These are phyloP conservation scores for Aquilaria agallochum DNA, from an alignment of 441 rosid species.

Conservation along the genomic window DNA sequence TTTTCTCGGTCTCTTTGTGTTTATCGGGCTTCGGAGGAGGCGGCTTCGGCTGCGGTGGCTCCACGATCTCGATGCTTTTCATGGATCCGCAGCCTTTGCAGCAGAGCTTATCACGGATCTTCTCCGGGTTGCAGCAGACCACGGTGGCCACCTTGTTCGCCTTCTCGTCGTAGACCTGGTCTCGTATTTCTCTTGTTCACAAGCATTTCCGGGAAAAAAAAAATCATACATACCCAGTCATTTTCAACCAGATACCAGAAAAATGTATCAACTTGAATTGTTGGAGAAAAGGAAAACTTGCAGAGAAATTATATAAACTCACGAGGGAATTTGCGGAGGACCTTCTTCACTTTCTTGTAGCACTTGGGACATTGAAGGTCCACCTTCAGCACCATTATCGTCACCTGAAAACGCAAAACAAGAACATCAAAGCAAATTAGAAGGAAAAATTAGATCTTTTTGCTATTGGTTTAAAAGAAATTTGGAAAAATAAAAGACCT, in stretches of 20 bases:
- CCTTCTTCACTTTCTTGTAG: slow-evolving; percentile 61
- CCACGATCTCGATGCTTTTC: slow-evolving; percentile 46
- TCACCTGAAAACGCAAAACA: slow-evolving; percentile 23
- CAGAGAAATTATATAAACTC: slow-evolving; percentile 15
- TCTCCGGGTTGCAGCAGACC: slow-evolving; percentile 70
- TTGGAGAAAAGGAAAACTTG: too few species aligned
- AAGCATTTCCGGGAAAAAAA: slow-evolving; percentile 10
- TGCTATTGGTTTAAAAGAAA: too few species aligned
- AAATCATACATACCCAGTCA: too few species aligned
- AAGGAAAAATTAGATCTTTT: too few species aligned
- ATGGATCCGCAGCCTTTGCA: slow-evolving; percentile 53
- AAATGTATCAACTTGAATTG: too few species aligned
- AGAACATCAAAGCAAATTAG: too few species aligned
- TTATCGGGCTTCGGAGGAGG: slow-evolving; percentile 2
- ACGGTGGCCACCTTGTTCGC: slow-evolving; percentile 55
- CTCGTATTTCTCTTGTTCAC: slow-evolving; percentile 65
- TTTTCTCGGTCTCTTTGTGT: slow-evolving; percentile 6
- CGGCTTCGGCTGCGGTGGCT: slow-evolving; percentile 13
- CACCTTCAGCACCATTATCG: slow-evolving; percentile 53
- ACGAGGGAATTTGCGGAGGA: slow-evolving; percentile 64
- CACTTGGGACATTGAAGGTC: slow-evolving; percentile 62
- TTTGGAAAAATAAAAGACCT: too few species aligned
- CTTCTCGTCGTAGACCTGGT: slow-evolving; percentile 56
- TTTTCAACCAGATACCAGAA: too few species aligned
- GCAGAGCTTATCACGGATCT: slow-evolving; percentile 49